phyloP scores from a whole-genome alignment of 1,284 basidiomycete species.

The Tylopilus sp. region DNA sequence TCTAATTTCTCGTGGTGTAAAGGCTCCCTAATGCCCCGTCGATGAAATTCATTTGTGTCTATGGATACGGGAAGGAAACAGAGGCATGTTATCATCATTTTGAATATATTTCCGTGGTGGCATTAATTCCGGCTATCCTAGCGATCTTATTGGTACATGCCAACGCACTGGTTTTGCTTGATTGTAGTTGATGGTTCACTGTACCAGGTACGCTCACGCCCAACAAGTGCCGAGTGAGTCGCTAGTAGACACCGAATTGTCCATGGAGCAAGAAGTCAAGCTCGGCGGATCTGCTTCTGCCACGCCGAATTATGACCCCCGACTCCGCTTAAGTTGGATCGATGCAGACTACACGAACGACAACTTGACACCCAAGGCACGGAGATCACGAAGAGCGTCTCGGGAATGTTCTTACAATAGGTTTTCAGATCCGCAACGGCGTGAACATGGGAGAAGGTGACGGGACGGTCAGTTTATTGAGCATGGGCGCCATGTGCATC shows the following conservation, averaged over 20 bases:
- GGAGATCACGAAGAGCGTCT: conserved; percentile 4
- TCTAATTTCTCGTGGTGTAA: conserved; percentile 3
- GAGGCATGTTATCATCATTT: conserved; percentile 53
- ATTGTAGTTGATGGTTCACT: conserved; percentile 1
- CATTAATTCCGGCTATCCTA: conserved; percentile 26
- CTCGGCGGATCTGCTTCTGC: conserved; percentile 44
- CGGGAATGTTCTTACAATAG: not conserved
- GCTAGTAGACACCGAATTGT: conserved; percentile 43
- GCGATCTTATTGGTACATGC: conserved; percentile 70
- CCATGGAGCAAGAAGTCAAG: conserved; percentile 37
- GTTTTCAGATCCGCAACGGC: conserved; percentile 63
- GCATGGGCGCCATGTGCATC: conserved; percentile 92
- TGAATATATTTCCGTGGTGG: not conserved
- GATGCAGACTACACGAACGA: conserved; percentile 79
- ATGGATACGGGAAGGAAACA: conserved; percentile 96
- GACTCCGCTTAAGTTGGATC: conserved; percentile 68
- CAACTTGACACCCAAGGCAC: conserved; percentile 55
- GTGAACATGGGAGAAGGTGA: conserved; percentile 93
- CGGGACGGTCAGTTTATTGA: conserved; percentile 89
- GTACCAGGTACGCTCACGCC: conserved; percentile 65
- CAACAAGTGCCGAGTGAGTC: conserved; percentile 66
- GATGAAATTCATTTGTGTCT: conserved; percentile 92
- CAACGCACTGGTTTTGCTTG: not conserved
- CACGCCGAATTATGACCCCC: conserved; percentile 55
- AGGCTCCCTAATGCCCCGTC: conserved; percentile 88